Evolutionary conservation across 2,329 filamentous ascomycete genomes (phyloP).

Genomic region (Elsinoe batatas): DNA sequence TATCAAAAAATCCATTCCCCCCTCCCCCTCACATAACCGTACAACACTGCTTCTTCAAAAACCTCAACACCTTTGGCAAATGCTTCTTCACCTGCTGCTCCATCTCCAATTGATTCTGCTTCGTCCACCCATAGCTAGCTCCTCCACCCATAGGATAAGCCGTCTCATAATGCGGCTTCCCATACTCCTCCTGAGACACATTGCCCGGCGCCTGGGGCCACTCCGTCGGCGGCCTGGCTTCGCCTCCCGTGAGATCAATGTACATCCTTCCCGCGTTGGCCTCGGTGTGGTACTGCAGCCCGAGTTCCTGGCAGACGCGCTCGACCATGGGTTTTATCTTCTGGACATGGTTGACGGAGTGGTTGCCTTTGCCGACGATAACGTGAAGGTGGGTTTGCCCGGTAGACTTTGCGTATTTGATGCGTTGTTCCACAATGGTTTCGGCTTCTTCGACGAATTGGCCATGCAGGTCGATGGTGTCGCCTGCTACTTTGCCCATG

Average conservation of each 20-base stretch:
- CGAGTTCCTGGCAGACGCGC: constrained; percentile 70
- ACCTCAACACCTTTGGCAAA: constrained; percentile 51
- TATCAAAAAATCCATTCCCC: not conserved
- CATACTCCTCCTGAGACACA: constrained; percentile 39
- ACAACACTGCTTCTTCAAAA: constrained; percentile 57
- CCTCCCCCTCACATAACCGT: constrained; percentile 54
- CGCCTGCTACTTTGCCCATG: constrained; percentile 58
- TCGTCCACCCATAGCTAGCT: constrained; percentile 26
- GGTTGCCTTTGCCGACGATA: constrained; percentile 92
- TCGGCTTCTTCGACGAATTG: constrained; percentile 93
- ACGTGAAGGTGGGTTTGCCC: constrained; percentile 82
- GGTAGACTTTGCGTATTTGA: constrained; percentile 61
- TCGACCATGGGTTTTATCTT: constrained; percentile 96
- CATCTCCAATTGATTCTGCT: constrained; percentile 44
- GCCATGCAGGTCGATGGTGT: constrained; percentile 90
- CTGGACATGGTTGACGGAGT: constrained; percentile 70
- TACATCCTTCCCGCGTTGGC: constrained; percentile 84
- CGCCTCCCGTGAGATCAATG: constrained; percentile 70
- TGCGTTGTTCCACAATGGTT: constrained; percentile 76
- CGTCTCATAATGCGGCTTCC: constrained; percentile 31
- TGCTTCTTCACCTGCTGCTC: constrained; percentile 52
- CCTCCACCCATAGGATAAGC: constrained; percentile 33
- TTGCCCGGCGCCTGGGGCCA: constrained; percentile 23
- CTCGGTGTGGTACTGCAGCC: constrained; percentile 75
- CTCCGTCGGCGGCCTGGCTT: constrained; percentile 42